These are phyloP conservation scores for Platanus orientalis DNA, from an alignment of 164 flowering plant genomes.

Conservation along the genomic window DNA sequence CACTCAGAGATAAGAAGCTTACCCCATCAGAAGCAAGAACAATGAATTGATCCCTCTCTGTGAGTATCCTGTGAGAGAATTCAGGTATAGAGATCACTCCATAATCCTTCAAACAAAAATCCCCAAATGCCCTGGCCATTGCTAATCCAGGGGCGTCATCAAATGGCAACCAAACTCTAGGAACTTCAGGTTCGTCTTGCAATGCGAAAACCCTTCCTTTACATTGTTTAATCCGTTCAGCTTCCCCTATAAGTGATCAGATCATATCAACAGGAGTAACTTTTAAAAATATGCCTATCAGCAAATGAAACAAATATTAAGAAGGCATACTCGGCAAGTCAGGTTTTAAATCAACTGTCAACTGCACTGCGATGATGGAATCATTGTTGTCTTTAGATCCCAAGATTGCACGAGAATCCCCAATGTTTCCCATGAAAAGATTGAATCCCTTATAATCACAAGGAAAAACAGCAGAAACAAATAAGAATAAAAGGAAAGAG, in stretches of 20 bases:
- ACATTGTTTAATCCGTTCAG: constrained; percentile 87
- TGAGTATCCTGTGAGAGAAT: constrained; percentile 64
- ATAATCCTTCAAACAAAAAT: constrained; percentile 92
- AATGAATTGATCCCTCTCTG: constrained; percentile 77
- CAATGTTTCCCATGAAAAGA: constrained; percentile 83
- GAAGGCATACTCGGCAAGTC: constrained; percentile 75
- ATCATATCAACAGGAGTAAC: constrained; percentile 6
- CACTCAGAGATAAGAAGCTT: constrained; percentile 17
- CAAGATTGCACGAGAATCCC: constrained; percentile 93
- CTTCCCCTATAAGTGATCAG: constrained; percentile 55
- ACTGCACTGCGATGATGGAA: constrained; percentile 65
- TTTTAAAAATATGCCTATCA: background rate
- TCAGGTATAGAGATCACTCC: constrained; percentile 93
- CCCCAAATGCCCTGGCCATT: constrained; percentile 99
- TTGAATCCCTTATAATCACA: constrained; percentile 56
- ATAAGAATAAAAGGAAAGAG: constrained; percentile 4
- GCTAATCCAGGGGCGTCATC: constrained; percentile 94
- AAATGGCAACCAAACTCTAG: constrained; percentile 82
- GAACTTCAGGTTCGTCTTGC: constrained; percentile 95
- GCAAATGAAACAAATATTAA: background rate
- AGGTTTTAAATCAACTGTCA: constrained; percentile 86
- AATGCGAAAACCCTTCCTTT: constrained; percentile 94
- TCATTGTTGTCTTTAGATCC: constrained; percentile 65
- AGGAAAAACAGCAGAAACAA: background rate
- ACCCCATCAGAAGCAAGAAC: constrained; percentile 99